phyloP scores from a whole-genome alignment of 305 asterid species.

The Salvia sclarea region DNA sequence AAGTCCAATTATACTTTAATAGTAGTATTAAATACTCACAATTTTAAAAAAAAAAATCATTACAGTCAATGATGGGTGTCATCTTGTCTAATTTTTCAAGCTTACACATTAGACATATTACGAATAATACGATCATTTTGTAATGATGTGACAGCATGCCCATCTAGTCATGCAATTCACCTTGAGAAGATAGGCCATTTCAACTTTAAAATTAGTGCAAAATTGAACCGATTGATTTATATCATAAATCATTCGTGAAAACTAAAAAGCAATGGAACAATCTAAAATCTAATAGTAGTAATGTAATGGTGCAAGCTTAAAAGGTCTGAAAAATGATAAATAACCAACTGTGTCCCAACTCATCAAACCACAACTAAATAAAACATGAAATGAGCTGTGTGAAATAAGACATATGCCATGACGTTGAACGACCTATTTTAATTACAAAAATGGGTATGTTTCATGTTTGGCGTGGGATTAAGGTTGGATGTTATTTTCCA shows the following conservation, averaged over 20 bases:
- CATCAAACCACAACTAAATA: not conserved
- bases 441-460: too few species aligned
- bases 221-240: not conserved
- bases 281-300: too few species aligned
- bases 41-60: too few species aligned
- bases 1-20: too few species aligned
- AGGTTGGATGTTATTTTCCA: too few species aligned
- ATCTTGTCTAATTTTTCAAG: not conserved
- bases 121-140: not conserved
- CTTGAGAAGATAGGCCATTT: not conserved
- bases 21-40: too few species aligned
- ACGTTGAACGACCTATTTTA: not conserved
- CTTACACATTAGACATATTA: not conserved
- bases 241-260: not conserved
- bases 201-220: not conserved
- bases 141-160: not conserved
- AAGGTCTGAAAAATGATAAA: not conserved
- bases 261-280: not conserved
- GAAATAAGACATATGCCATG: constrained; percentile 28
- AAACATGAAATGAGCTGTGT: not conserved
- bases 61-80: not conserved
- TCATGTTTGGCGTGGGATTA: too few species aligned
- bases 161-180: not conserved
- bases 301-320: not conserved
- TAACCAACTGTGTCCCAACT: not conserved